Evolutionary conservation across 176 grass and related monocot species (phyloP).

Genomic region (Melocanna baccifera): DNA sequence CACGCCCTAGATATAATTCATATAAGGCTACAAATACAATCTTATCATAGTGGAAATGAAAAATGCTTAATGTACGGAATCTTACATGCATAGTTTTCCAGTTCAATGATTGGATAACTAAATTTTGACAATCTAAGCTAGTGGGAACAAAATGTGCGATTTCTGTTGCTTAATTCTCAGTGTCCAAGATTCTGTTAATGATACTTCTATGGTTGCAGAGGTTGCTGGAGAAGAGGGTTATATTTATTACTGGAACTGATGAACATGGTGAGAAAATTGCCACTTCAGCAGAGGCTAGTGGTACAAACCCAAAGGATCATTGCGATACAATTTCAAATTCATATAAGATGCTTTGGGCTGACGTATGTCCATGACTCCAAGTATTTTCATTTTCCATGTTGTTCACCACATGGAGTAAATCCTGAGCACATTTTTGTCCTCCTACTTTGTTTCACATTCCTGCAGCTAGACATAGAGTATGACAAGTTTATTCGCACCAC

Average conservation of each 20-base stretch:
- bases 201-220: slow-evolving; percentile 54
- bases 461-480: slow-evolving; percentile 80
- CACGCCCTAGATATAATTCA: background rate
- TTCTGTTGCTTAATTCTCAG: background rate
- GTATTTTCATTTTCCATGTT: slow-evolving; percentile 9
- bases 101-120: background rate
- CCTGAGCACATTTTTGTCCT: slow-evolving; percentile 7
- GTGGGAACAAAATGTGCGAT: background rate
- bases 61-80: background rate
- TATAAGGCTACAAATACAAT: background rate
- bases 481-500: slow-evolving; percentile 94
- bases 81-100: background rate
- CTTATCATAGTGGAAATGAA: background rate
- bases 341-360: slow-evolving; percentile 71
- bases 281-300: slow-evolving; percentile 69
- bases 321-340: slow-evolving; percentile 76
- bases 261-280: slow-evolving; percentile 97
- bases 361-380: slow-evolving; percentile 43
- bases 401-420: slow-evolving; percentile 12
- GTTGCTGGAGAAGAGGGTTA: slow-evolving; percentile 74
- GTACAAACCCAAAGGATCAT: slow-evolving; percentile 71
- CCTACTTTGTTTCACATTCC: slow-evolving; percentile 40
- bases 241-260: slow-evolving; percentile 95
- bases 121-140: background rate
- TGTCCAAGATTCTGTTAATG: background rate